Base-by-base conservation (phyloP, 2,329 filamentous ascomycete species). In the Pseudogymnoascus sp. region DNA sequence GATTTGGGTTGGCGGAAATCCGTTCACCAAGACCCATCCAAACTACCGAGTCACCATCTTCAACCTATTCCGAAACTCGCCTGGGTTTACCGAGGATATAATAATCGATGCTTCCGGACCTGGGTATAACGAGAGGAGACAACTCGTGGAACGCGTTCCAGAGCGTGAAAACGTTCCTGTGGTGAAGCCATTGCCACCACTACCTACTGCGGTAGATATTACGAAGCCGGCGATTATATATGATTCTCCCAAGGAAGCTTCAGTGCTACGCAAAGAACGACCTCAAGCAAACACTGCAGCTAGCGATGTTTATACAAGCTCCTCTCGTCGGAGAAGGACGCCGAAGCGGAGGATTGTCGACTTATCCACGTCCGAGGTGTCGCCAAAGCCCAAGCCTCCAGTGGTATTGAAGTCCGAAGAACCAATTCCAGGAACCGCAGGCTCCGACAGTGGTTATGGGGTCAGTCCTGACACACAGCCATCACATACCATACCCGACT, bases 1-100 rank as follows among this genome's bases (percentile, higher is more conserved):
- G 73, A 87, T 99, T 33, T 99, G 92, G 82, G 89, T 99, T 14
- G 84, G 89, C 65, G 91, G 91, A 22, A 99, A 99, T 70, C 91
- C 92, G 0, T 97, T 97, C 70, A 90, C 89, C 45, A 91, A 90
- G 68, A 92, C 91, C 0, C 91, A 97, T 72, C 82, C 87, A 64
- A 86, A 89, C 68, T 96, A 96, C 72, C 86, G 94, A 58, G 82
- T 96, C 66, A 90, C 87, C 19, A 95, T 97, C 66, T 97, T 99
- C 84, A 99, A 97, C 70, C 81, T 97, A 2, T 99, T 99, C 80
- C 86, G 94, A 66, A 87, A 85, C 64, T 92, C 91, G 0, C 91
- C 93, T 9, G 94, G 94, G 4, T 96, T 94, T 71, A 89, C 87
- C 0, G 90, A 96, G 67, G 94, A 99, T 71, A 86, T 97, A 64